Conservation (phyloP, 1,284 basidiomycete genomes). For the Phellopilus nigrolimitatus region DNA sequence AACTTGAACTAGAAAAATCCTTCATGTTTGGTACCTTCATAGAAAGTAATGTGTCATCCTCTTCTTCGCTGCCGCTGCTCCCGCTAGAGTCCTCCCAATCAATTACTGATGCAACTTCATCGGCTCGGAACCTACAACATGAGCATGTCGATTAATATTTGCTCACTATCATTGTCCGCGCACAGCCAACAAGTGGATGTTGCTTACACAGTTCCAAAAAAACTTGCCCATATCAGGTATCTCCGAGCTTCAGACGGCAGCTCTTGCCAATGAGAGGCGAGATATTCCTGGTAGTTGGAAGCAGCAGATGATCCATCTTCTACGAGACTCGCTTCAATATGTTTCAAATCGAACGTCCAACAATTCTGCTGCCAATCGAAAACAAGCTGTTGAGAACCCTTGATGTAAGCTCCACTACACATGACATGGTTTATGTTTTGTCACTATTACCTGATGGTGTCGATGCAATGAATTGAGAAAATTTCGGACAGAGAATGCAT, state of each 20-base stretch:
- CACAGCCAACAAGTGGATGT: too few relatives aligned
- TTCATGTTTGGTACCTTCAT: constrained; percentile 45
- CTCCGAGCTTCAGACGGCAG: constrained; percentile 60
- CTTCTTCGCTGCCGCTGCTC: constrained; percentile 47
- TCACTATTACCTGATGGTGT: constrained; percentile 35
- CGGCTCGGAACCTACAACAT: background rate
- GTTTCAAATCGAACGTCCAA: constrained; percentile 57
- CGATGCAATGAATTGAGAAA: constrained; percentile 55
- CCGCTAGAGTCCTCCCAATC: constrained; percentile 63
- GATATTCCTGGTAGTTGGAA: constrained; percentile 57
- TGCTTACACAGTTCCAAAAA: constrained; percentile 63
- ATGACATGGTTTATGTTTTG: too few relatives aligned
- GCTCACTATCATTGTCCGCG: too few relatives aligned
- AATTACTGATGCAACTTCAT: constrained; percentile 56
- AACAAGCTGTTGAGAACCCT: too few relatives aligned
- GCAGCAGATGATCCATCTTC: constrained; percentile 46
- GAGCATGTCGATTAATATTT: background rate
- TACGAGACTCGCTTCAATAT: constrained; percentile 49
- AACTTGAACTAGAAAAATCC: constrained; percentile 32
- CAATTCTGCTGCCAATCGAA: constrained; percentile 57
- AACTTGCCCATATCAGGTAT: constrained; percentile 63
- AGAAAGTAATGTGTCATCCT: constrained; percentile 43
- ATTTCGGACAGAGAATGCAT: constrained; percentile 60
- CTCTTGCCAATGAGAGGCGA: constrained; percentile 52
- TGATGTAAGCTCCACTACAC: too few relatives aligned